Evolutionary conservation across 75 land plant genomes (phyloP).

Genomic region (Pseudotsuga menziesii): DNA sequence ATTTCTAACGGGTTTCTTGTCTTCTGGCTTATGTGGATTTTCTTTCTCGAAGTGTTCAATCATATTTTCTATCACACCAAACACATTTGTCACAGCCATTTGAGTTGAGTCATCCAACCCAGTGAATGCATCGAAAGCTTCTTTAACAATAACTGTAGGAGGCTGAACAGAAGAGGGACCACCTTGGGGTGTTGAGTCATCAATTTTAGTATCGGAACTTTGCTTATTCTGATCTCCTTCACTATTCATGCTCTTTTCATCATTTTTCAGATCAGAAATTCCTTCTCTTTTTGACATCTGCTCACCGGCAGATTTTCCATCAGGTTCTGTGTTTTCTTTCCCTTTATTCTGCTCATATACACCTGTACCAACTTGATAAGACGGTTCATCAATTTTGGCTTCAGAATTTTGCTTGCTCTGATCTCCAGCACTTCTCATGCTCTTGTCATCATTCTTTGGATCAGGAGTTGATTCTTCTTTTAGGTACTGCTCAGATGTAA

Average conservation of each 20-base stretch:
- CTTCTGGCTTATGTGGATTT: conserved; percentile 22
- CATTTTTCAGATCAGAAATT: conserved; percentile 21
- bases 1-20: conserved; percentile 2
- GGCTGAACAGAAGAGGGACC: conserved; percentile 19
- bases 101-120: conserved; percentile 97
- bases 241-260: conserved; percentile 24
- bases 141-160: conserved; percentile 46
- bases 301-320: conserved; percentile 15
- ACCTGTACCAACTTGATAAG: conserved; percentile 11
- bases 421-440: conserved; percentile 13
- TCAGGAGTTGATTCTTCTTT: conserved; percentile 12
- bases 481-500: conserved; percentile 11
- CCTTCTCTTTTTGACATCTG: conserved; percentile 10
- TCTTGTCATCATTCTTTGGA: conserved; percentile 22
- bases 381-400: conserved; percentile 2
- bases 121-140: conserved; percentile 81
- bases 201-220: conserved; percentile 5
- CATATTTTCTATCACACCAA: conserved; percentile 88
- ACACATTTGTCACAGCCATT: conserved; percentile 98
- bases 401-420: conserved; percentile 14
- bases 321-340: conserved; percentile 6
- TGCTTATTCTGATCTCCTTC: conserved; percentile 17
- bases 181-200: conserved; percentile 10
- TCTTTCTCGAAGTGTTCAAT: conserved; percentile 73
- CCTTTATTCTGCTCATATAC: conserved; percentile 5